A percentile compares a stretch with the other conserved stretches of the same genome.
phyloP scores from a whole-genome alignment of 148 eudicot genomes.

The Salicornia ramosissima region DNA sequence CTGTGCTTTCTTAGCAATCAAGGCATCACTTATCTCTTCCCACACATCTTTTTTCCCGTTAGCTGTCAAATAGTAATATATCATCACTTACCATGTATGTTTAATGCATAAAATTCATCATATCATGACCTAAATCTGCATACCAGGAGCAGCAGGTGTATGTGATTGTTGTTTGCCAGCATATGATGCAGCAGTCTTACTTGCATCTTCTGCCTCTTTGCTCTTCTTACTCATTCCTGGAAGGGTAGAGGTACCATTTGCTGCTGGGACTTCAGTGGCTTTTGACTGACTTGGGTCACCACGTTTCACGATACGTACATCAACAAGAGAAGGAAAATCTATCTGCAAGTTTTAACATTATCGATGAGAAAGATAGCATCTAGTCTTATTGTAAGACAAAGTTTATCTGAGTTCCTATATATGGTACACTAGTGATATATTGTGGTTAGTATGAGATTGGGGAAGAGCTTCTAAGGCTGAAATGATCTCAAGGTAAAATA shows the following conservation, averaged over 20 bases:
- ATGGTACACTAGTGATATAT: background rate
- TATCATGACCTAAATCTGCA: background rate
- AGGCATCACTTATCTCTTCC: conserved; percentile 57
- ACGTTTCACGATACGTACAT: conserved; percentile 57
- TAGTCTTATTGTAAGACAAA: background rate
- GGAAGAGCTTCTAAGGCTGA: background rate
- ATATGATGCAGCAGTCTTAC: conserved; percentile 25
- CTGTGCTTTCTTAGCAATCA: conserved; percentile 58
- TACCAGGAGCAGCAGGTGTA: conserved; percentile 37
- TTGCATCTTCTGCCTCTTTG: conserved; percentile 6
- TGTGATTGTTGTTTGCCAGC: conserved; percentile 19
- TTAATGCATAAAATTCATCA: background rate
- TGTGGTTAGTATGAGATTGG: background rate
- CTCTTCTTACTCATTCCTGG: conserved; percentile 13
- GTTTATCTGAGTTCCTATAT: background rate
- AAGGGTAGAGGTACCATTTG: conserved; percentile 16
- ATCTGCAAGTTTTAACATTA: conserved; percentile 38
- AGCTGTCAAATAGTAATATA: conserved; percentile 14
- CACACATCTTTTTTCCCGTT: conserved; percentile 46
- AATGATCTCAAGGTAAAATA: background rate
- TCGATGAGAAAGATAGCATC: background rate
- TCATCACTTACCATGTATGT: background rate
- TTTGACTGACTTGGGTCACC: conserved; percentile 31
- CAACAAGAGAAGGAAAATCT: conserved; percentile 63
- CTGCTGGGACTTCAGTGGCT: conserved; percentile 15